A percentile compares a stretch with the other conserved stretches of the same genome.
Evolutionary conservation across 2,329 filamentous ascomycete species (phyloP).

Genomic region (Neoarthrinium moseri): DNA sequence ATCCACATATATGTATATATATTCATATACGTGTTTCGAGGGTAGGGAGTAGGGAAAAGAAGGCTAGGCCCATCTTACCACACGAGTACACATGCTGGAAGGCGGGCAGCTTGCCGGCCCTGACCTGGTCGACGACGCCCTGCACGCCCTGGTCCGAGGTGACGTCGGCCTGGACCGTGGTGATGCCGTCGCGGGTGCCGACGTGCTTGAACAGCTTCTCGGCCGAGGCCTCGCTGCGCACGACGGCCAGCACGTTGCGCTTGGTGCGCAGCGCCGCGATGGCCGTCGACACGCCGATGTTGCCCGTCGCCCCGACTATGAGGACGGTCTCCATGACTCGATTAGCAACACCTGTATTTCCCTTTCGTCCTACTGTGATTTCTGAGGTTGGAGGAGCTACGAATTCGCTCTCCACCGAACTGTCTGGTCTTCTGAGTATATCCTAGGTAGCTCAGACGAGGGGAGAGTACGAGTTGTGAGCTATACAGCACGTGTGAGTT

Average conservation of each 20-base stretch:
- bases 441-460: no score
- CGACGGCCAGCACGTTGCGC: constrained; percentile 33
- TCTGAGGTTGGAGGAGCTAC: no score
- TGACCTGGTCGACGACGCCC: constrained; percentile 32
- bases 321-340: constrained; percentile 29
- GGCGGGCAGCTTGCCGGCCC: constrained; percentile 29
- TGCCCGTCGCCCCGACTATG: constrained; percentile 36
- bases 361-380: no score
- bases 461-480: no score
- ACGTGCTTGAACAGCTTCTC: constrained; percentile 31
- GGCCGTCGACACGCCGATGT: constrained; percentile 34
- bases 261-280: constrained; percentile 25
- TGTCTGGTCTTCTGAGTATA: no score
- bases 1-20: no score
- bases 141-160: constrained; percentile 26
- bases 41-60: neutral
- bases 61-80: constrained; percentile 18
- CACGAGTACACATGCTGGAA: constrained; percentile 36
- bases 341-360: neutral
- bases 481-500: no score
- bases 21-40: no score
- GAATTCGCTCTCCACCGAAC: no score
- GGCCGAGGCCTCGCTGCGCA: constrained; percentile 31
- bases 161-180: constrained; percentile 30
- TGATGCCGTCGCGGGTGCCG: constrained; percentile 27